These are phyloP conservation scores for Colletotrichum lindemuthianum DNA, from an alignment of 2,329 filamentous ascomycete species.

Conservation along the genomic window DNA sequence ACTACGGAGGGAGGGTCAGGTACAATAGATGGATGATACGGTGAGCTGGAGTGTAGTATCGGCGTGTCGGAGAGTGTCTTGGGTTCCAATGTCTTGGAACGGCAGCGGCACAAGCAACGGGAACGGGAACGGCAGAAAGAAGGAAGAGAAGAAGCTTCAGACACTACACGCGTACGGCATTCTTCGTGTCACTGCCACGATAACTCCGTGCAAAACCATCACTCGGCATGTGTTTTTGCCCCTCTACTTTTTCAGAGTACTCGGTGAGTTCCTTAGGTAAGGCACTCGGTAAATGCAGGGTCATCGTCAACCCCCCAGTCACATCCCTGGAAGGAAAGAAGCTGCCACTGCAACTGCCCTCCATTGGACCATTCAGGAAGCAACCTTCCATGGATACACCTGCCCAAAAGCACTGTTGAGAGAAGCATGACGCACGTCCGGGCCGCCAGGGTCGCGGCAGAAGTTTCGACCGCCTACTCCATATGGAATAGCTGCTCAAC, in stretches of 20 bases:
- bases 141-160: too few species aligned
- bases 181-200: too few species aligned
- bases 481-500: conserved; percentile 30
- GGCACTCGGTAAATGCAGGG: too few species aligned
- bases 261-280: too few species aligned
- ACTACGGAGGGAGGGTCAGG: neutral
- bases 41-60: too few species aligned
- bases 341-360: conserved; percentile 14
- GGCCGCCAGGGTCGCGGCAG: conserved; percentile 26
- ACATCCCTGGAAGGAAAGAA: conserved; percentile 18
- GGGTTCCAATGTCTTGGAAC: too few species aligned
- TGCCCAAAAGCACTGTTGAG: conserved; percentile 31
- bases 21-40: too few species aligned
- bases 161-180: too few species aligned
- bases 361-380: neutral
- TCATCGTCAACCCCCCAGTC: conserved; percentile 3
- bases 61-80: too few species aligned
- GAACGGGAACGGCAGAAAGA: too few species aligned
- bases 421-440: conserved; percentile 33
- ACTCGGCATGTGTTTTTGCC: conserved; percentile 27
- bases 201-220: neutral
- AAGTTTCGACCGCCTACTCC: conserved; percentile 14
- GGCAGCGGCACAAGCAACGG: too few species aligned
- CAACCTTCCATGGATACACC: conserved; percentile 8
- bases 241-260: conserved; percentile 15